A percentile compares a stretch with the other conserved stretches of the same genome.
phyloP scores from a whole-genome alignment of 768 basidiomycete genomes.

The Tulasnella calospora region DNA sequence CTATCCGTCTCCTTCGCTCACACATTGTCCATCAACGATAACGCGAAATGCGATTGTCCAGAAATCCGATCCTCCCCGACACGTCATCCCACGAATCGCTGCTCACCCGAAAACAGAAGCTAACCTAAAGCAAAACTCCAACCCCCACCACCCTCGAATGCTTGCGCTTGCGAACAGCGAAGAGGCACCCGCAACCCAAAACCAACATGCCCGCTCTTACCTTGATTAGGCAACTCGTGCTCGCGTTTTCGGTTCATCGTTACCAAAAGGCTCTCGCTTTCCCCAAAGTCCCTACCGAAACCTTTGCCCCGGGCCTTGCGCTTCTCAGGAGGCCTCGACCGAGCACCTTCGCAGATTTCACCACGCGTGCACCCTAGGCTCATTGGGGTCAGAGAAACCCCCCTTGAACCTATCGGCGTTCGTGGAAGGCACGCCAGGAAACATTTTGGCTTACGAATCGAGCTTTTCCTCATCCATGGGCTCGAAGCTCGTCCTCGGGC shows the following conservation, averaged over 20 bases:
- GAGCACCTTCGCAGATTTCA: not conserved
- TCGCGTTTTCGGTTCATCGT: not conserved
- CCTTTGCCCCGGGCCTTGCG: slow-evolving; percentile 2
- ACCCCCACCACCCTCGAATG: not conserved
- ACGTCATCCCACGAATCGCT: slow-evolving; percentile 3
- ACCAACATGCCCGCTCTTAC: not conserved
- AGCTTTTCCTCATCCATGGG: not conserved
- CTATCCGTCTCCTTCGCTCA: not conserved
- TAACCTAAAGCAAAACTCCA: not conserved
- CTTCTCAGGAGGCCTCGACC: slow-evolving; percentile 2
- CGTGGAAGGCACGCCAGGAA: not conserved
- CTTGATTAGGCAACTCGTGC: slow-evolving; percentile 2
- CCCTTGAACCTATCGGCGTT: not conserved
- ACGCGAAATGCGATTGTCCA: not conserved
- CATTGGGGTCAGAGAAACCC: not conserved
- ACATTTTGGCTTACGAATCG: slow-evolving; percentile 1
- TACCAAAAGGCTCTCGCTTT: not conserved
- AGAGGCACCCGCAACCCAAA: slow-evolving; percentile 1
- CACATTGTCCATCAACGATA: not conserved
- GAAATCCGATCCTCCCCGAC: not conserved
- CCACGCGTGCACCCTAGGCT: not conserved
- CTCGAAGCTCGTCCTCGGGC: not conserved
- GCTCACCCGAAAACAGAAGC: not conserved
- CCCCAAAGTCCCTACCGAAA: not conserved
- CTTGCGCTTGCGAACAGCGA: not conserved